phyloP scores from a whole-genome alignment of 2,329 filamentous ascomycete species.

The Pyrenochaeta sp. region DNA sequence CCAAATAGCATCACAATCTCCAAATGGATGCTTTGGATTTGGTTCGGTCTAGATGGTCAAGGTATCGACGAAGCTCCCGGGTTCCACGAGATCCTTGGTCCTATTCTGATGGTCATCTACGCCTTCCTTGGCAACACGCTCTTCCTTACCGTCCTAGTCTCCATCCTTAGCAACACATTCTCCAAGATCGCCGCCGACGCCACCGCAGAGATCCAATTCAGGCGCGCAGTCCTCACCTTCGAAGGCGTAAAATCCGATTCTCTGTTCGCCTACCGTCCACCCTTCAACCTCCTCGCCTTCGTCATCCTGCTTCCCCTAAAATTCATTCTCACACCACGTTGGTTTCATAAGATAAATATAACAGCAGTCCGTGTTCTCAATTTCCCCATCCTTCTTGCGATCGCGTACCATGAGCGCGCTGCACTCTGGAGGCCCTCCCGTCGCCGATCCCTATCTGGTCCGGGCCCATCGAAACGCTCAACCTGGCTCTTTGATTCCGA shows the following conservation, averaged over 20 bases:
- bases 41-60: constrained; percentile 83
- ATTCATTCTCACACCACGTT: constrained; percentile 78
- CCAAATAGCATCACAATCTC: constrained; percentile 74
- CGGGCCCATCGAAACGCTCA: constrained; percentile 50
- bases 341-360: constrained; percentile 92
- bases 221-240: constrained; percentile 80
- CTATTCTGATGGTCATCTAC: constrained; percentile 81
- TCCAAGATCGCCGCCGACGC: constrained; percentile 79
- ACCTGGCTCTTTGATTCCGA: constrained; percentile 56
- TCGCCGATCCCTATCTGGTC: constrained; percentile 32
- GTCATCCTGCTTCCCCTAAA: constrained; percentile 78
- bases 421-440: constrained; percentile 68
- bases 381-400: constrained; percentile 74
- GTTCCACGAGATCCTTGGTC: constrained; percentile 82
- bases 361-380: constrained; percentile 77
- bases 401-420: constrained; percentile 75
- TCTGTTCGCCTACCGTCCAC: constrained; percentile 82
- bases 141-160: constrained; percentile 88
- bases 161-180: constrained; percentile 86
- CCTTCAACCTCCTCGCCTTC: constrained; percentile 83
- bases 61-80: constrained; percentile 67
- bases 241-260: constrained; percentile 87
- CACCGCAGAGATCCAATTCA: constrained; percentile 84
- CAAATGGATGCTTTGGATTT: constrained; percentile 94
- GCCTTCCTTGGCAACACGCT: constrained; percentile 87